Evolutionary conservation across 2,329 filamentous ascomycete genomes (phyloP).

Genomic region (Monosporascus ibericus): DNA sequence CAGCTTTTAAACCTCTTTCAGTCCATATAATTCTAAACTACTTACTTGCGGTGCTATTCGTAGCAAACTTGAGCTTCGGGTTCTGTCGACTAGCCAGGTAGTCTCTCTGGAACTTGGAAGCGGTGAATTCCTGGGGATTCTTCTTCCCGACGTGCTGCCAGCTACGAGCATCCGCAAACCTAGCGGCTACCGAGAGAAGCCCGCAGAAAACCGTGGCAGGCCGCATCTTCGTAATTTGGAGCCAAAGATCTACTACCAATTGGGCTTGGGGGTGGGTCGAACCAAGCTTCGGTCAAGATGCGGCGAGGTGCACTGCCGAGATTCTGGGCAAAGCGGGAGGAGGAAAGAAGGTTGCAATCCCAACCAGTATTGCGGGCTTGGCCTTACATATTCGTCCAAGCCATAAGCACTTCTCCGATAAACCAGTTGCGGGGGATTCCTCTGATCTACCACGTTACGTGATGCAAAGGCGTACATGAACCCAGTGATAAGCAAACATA

Average conservation of each 20-base stretch:
- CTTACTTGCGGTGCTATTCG: conserved; percentile 24
- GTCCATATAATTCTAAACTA: background rate
- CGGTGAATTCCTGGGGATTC: conserved; percentile 7
- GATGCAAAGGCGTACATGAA: too few relatives aligned
- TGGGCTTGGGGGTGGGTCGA: background rate
- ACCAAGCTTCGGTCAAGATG: too few relatives aligned
- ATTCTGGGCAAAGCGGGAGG: background rate
- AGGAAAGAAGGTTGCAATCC: background rate
- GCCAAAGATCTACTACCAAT: background rate
- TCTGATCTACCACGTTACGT: too few relatives aligned
- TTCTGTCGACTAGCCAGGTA: conserved; percentile 19
- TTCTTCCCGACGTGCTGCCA: conserved; percentile 27
- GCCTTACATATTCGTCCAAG: too few relatives aligned
- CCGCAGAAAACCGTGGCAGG: conserved; percentile 13
- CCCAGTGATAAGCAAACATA: too few relatives aligned
- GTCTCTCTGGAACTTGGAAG: conserved; percentile 9
- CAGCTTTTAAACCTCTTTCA: background rate
- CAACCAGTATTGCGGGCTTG: too few relatives aligned
- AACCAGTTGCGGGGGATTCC: too few relatives aligned
- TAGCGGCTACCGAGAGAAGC: conserved; percentile 18
- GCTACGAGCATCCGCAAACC: conserved; percentile 16
- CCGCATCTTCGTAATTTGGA: conserved; percentile 15
- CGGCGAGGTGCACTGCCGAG: background rate
- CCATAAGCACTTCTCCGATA: too few relatives aligned
- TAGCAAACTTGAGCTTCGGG: conserved; percentile 19